Evolutionary conservation across 176 grass and related monocot species (phyloP).

Genomic region (Oryza glaberrima): DNA sequence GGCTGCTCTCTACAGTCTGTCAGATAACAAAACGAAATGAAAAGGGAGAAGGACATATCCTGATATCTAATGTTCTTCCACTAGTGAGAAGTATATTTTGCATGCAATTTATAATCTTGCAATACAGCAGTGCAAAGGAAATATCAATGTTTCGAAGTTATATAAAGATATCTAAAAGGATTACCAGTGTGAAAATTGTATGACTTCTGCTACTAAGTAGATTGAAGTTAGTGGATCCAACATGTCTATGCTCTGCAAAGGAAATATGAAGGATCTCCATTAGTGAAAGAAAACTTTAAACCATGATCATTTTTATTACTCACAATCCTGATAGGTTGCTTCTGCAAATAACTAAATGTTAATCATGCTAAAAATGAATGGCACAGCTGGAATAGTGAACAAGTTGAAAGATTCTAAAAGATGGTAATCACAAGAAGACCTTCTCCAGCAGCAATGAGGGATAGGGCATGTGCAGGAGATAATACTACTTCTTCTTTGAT

Average conservation of each 20-base stretch:
- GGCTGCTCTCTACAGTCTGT: constrained; percentile 98
- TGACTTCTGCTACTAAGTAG: constrained; percentile 99
- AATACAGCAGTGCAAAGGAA: constrained; percentile 8
- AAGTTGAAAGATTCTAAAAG: constrained; percentile 6
- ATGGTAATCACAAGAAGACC: constrained; percentile 51
- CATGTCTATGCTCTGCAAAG: constrained; percentile 91
- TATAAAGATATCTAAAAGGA: constrained; percentile 24
- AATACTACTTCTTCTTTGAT: constrained; percentile 99
- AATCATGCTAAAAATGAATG: constrained; percentile 6
- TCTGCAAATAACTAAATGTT: constrained; percentile 19
- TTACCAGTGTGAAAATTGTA: constrained; percentile 99
- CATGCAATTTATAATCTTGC: not conserved
- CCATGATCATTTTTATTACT: not conserved
- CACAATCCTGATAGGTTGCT: not conserved
- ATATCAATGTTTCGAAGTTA: constrained; percentile 7
- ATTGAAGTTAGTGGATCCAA: constrained; percentile 99
- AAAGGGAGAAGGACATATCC: constrained; percentile 23
- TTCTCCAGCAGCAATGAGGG: constrained; percentile 98
- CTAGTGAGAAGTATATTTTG: constrained; percentile 26
- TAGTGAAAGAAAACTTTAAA: constrained; percentile 21
- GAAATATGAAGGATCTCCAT: not conserved
- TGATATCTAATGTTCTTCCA: constrained; percentile 25
- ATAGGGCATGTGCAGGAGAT: constrained; percentile 97
- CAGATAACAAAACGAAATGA: constrained; percentile 22
- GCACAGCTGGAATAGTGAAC: not conserved